Evolutionary conservation across 495 filamentous ascomycete species (phyloP), one percentile per base, ranked within the genome.

Genomic region (Usnea hakonensis): DNA sequence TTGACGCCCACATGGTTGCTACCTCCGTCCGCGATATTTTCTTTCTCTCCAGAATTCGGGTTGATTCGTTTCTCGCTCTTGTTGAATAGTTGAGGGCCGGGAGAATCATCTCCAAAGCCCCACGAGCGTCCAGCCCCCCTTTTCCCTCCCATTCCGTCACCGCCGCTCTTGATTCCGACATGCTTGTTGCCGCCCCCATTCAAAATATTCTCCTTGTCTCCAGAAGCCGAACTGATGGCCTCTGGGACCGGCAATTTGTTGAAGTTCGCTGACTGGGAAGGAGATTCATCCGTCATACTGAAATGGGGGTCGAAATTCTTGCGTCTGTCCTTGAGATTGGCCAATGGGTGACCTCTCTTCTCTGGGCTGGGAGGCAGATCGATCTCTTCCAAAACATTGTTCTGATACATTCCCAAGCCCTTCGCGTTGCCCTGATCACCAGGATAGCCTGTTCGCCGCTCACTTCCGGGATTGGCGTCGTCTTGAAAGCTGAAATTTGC

Each of bases 281-380:
- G 83, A 0, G 81, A 81, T 26, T 82, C 77, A 69, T 92, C 90
- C 3, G 77, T 79, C 73, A 90, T 80, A 41, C 76, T 73, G 78
- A 86, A 93, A 64, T 94, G 89, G 13, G 80, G 67, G 40, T 85
- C 85, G 64, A 95, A 91, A 69, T 89, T 81, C 74, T 90, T 89
- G 65, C 75, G 75, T 60, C 87, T 84, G 73, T 85, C 82, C 65
- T 85, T 81, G 28, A 79, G 73, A 67, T 89, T 89, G 54, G 85
- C 85, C 60, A 86, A 81, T 50, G 76, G 76, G n/a, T 60, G 66
- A 10, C 60, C 66, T 23, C 74, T 75, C 10, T 69, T 68, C 41
- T 76, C 67, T 8, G 66, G 60, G 61, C 68, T 65, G 65, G 59
- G 70, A 35, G 66, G 69, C 36, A 74, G 76, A 40, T 83, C 72